Conservation (phyloP, 2,329 filamentous ascomycete species). For the Calonectria pseudoturangicola region DNA sequence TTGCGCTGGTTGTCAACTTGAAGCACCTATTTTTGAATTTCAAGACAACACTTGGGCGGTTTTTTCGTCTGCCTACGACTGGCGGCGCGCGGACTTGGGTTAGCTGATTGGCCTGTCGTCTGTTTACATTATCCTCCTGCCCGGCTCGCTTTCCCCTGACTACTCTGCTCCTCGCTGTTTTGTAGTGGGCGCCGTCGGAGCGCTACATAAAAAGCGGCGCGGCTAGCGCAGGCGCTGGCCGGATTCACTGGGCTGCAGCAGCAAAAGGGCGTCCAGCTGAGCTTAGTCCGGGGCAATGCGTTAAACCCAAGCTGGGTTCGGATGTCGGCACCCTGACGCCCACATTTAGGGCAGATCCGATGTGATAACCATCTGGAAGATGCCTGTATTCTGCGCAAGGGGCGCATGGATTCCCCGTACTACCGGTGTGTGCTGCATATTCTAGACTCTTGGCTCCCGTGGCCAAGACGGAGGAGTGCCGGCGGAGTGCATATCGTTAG, state of each 20-base stretch:
- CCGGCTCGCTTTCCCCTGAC: conserved; percentile 1
- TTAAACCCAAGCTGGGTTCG: background rate
- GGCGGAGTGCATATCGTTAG: background rate
- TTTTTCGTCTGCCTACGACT: background rate
- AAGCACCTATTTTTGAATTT: background rate
- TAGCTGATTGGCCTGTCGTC: background rate
- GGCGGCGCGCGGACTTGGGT: too few species aligned
- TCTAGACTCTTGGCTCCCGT: conserved; percentile 22
- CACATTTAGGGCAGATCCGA: conserved; percentile 23
- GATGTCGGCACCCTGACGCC: conserved; percentile 20
- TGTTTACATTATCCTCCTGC: background rate
- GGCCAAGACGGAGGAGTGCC: conserved; percentile 4
- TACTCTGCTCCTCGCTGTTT: background rate
- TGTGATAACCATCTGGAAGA: background rate
- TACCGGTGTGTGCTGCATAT: conserved; percentile 13
- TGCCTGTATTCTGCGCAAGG: conserved; percentile 7
- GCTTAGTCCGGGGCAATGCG: background rate
- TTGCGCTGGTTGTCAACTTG: background rate
- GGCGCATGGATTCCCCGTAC: conserved; percentile 20
- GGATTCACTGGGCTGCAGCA: conserved; percentile 1
- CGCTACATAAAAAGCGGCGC: background rate
- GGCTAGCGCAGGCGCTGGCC: background rate
- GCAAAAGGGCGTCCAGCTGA: conserved; percentile 6
- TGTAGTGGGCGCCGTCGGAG: background rate
- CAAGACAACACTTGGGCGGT: background rate